A percentile compares a stretch with the other conserved stretches of the same genome.
Conservation (phyloP, 768 basidiomycete species). For the Gautieria morchelliformis region DNA sequence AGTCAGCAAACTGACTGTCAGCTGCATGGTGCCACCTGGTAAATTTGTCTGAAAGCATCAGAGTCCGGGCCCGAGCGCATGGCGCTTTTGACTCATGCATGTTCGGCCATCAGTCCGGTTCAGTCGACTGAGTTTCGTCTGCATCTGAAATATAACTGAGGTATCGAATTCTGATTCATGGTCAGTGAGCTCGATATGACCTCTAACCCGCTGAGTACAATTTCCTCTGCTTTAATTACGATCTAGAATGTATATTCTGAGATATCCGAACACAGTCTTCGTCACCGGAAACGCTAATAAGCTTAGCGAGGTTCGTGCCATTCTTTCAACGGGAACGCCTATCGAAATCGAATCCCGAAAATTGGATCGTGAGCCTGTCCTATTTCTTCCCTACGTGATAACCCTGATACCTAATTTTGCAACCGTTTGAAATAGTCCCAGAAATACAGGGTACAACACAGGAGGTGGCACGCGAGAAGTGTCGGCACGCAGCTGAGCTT, state of each 20-base stretch:
- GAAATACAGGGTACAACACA: constrained; percentile 93
- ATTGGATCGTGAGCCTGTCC: constrained; percentile 58
- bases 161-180: background rate
- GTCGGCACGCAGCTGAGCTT: constrained; percentile 71
- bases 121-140: too few relatives aligned
- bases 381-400: background rate
- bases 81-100: too few relatives aligned
- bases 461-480: constrained; percentile 85
- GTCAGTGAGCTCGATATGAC: background rate
- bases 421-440: constrained; percentile 49
- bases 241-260: background rate
- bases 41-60: too few relatives aligned
- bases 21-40: too few relatives aligned
- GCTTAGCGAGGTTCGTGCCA: constrained; percentile 76
- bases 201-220: background rate
- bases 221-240: background rate
- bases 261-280: constrained; percentile 50
- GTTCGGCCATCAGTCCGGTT: too few relatives aligned
- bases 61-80: too few relatives aligned
- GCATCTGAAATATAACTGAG: too few relatives aligned
- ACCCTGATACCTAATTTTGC: background rate
- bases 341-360: constrained; percentile 70
- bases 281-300: constrained; percentile 95
- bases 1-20: too few relatives aligned
- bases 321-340: constrained; percentile 60